These are phyloP conservation scores for Tylopilus felleus DNA, from an alignment of 768 basidiomycete genomes.

Conservation along the genomic window DNA sequence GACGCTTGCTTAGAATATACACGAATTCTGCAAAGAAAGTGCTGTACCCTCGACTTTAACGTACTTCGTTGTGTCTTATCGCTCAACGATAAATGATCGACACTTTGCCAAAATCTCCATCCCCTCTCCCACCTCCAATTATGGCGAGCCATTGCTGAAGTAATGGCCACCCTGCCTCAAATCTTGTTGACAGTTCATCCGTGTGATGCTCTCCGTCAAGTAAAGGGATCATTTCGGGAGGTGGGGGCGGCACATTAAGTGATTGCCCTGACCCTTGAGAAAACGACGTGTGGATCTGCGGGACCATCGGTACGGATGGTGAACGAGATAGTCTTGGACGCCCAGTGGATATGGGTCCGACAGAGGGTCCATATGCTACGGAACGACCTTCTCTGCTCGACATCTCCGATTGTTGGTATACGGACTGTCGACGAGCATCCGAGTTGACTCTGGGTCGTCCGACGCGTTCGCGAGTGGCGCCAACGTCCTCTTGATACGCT, in stretches of 20 bases:
- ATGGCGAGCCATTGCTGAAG: conserved; percentile 68
- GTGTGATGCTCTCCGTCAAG: conserved; percentile 91
- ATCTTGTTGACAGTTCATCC: conserved; percentile 82
- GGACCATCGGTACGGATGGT: conserved; percentile 51
- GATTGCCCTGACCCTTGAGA: conserved; percentile 26
- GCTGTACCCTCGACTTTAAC: not conserved
- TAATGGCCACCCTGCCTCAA: conserved; percentile 80
- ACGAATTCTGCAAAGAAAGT: not conserved
- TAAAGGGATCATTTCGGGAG: conserved; percentile 52
- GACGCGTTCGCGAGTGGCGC: conserved; percentile 15
- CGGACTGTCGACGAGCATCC: conserved; percentile 26
- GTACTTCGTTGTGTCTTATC: not conserved
- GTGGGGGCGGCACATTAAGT: conserved; percentile 30
- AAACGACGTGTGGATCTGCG: conserved; percentile 27
- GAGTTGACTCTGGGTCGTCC: conserved; percentile 30
- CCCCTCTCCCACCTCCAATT: conserved; percentile 58
- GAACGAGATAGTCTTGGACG: conserved; percentile 55
- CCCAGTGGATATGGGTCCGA: conserved; percentile 30
- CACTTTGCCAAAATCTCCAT: conserved; percentile 70
- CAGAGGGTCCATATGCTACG: conserved; percentile 22
- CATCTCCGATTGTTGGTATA: conserved; percentile 23
- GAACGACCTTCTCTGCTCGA: conserved; percentile 21
- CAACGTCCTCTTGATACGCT: conserved; percentile 16
- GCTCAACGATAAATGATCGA: conserved; percentile 74
- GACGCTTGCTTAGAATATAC: conserved; percentile 51